phyloP scores from a whole-genome alignment of 148 eudicot genomes.

The Cornus suecica region DNA sequence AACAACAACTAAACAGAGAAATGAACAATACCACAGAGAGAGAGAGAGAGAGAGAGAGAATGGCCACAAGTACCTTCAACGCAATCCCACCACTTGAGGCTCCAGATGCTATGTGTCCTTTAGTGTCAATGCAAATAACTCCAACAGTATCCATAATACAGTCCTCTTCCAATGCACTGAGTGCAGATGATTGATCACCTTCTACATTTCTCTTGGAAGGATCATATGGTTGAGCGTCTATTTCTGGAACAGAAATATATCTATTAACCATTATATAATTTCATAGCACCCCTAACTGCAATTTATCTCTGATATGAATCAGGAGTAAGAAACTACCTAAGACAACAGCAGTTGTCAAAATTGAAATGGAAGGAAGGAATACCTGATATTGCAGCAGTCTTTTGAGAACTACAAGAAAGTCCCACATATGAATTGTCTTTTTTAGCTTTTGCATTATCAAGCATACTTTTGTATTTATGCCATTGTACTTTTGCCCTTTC shows the following conservation, averaged over 20 bases:
- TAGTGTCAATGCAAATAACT: slow-evolving; percentile 80
- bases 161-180: slow-evolving; percentile 42
- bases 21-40: too few relatives aligned
- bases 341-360: background rate
- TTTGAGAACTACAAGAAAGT: slow-evolving; percentile 21
- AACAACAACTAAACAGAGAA: too few relatives aligned
- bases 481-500: slow-evolving; percentile 72
- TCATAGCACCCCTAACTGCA: background rate
- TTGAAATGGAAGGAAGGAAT: slow-evolving; percentile 1
- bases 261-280: background rate
- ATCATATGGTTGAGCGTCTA: slow-evolving; percentile 28
- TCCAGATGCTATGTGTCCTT: slow-evolving; percentile 82
- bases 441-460: slow-evolving; percentile 55
- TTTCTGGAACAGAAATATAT: slow-evolving; percentile 16
- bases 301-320: too few relatives aligned
- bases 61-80: slow-evolving; percentile 56
- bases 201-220: slow-evolving; percentile 24
- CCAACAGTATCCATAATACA: slow-evolving; percentile 82
- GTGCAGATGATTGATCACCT: slow-evolving; percentile 19
- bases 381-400: slow-evolving; percentile 33
- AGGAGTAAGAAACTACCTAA: background rate
- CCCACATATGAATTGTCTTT: slow-evolving; percentile 15
- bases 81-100: slow-evolving; percentile 99
- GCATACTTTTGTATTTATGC: slow-evolving; percentile 77
- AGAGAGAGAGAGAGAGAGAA: too few relatives aligned